Percentiles rank a stretch among this genome's conserved stretches.
These are phyloP conservation scores for Gnaphalium uliginosum DNA, from an alignment of 129 eudicot genomes.

Conservation along the genomic window DNA sequence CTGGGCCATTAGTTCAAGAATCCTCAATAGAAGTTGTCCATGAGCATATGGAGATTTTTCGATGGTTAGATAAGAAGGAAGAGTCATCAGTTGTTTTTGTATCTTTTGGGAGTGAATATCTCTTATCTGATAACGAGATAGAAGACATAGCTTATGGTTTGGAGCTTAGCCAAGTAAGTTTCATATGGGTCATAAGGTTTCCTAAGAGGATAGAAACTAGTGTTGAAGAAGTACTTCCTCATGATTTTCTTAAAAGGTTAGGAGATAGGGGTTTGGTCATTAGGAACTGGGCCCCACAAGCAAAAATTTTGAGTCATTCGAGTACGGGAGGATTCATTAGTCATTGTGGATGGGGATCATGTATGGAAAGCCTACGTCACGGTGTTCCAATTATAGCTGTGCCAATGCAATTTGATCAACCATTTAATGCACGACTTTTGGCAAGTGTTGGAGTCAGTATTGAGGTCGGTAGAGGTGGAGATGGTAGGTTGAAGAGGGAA, in stretches of 20 bases:
- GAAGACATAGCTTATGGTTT: conserved; percentile 40
- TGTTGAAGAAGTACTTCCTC: no score
- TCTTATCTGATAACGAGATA: conserved; percentile 26
- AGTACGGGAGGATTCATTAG: conserved; percentile 24
- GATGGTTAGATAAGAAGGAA: conserved; percentile 36
- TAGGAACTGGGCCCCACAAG: conserved; percentile 14
- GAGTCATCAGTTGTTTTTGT: conserved; percentile 1
- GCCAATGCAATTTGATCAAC: conserved; percentile 45
- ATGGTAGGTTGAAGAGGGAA: conserved; percentile 22
- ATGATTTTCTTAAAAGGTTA: no score
- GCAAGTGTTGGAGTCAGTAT: conserved; percentile 31
- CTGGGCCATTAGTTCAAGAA: conserved; percentile 37
- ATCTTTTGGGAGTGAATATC: conserved; percentile 46
- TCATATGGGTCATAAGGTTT: conserved; percentile 49
- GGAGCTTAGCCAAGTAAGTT: conserved; percentile 32
- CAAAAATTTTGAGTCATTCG: conserved; percentile 25
- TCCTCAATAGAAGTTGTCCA: neutral
- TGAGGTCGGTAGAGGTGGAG: conserved; percentile 29
- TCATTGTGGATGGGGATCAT: conserved; percentile 27
- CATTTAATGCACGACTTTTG: conserved; percentile 35
- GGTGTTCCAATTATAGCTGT: conserved; percentile 18
- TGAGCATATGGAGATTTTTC: conserved; percentile 13
- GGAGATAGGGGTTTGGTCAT: no score
- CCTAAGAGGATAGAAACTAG: neutral
- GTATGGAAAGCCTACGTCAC: no score